Evolutionary conservation across 2,329 filamentous ascomycete genomes (phyloP).

Genomic region (Cladosporium cucumerinum): DNA sequence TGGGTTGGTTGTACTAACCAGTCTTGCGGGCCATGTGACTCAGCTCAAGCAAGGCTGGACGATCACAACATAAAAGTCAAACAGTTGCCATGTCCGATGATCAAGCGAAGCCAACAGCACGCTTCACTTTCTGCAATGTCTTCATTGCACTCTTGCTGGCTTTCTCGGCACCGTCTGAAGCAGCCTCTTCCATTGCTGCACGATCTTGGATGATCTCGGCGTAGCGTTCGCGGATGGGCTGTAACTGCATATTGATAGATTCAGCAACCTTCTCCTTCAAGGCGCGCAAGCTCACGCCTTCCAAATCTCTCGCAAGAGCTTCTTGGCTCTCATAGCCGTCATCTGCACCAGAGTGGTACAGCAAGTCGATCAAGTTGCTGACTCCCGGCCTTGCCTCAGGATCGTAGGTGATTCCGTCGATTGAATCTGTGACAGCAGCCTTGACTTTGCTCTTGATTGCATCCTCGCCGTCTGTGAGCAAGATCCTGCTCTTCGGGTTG

Average conservation of each 20-base stretch:
- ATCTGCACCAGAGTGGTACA: conserved; percentile 56
- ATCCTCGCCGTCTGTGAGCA: conserved; percentile 68
- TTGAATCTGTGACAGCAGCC: conserved; percentile 72
- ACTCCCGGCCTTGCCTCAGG: conserved; percentile 70
- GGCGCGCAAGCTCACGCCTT: conserved; percentile 48
- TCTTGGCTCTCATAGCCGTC: conserved; percentile 37
- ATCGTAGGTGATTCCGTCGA: conserved; percentile 68
- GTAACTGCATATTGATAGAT: conserved; percentile 53
- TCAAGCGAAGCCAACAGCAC: conserved; percentile 41
- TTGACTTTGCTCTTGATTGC: conserved; percentile 68
- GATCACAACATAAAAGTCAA: not conserved
- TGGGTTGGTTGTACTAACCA: too few relatives aligned
- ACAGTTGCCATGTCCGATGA: not conserved
- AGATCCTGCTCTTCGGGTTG: conserved; percentile 70
- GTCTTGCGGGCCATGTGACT: not conserved
- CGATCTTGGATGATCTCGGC: conserved; percentile 50
- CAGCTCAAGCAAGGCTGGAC: not conserved
- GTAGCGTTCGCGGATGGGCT: conserved; percentile 57
- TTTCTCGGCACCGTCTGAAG: conserved; percentile 55
- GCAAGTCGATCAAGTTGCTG: conserved; percentile 78
- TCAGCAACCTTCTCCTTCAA: conserved; percentile 65
- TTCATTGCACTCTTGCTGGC: conserved; percentile 59
- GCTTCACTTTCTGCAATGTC: conserved; percentile 47
- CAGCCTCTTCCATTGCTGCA: conserved; percentile 56
- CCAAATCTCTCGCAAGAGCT: conserved; percentile 47